Conservation (phyloP, 306 rosid species). For the Citrullus colocynthis region DNA sequence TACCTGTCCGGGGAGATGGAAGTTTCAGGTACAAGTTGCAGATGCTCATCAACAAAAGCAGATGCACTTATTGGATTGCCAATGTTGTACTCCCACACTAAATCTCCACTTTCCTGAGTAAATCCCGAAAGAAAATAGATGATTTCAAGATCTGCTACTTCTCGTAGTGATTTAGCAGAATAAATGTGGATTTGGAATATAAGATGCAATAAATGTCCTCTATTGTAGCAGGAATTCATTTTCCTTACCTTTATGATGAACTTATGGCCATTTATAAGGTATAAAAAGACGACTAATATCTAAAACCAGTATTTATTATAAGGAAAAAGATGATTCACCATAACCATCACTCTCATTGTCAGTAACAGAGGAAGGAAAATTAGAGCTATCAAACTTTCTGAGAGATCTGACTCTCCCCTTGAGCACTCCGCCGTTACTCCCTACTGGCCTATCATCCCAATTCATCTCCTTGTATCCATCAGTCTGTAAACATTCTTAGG, state of each 20-base stretch:
- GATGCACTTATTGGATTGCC: conserved; percentile 79
- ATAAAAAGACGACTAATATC: background rate
- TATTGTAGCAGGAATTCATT: background rate
- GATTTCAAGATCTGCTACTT: background rate
- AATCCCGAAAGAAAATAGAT: background rate
- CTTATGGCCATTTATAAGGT: background rate
- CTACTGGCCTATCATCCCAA: background rate
- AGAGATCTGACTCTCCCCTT: background rate
- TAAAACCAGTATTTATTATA: background rate
- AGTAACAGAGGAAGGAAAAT: background rate
- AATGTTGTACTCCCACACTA: conserved; percentile 57
- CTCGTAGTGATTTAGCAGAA: background rate
- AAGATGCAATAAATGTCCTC: background rate
- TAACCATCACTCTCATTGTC: background rate
- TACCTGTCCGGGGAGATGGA: conserved; percentile 53
- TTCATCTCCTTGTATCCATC: background rate
- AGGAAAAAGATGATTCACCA: no score
- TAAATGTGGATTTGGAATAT: background rate
- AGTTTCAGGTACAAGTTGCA: conserved; percentile 25
- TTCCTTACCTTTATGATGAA: background rate
- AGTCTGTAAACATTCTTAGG: background rate
- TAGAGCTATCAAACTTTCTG: background rate
- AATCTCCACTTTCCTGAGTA: conserved; percentile 52
- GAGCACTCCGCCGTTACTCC: background rate
- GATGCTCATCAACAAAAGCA: conserved; percentile 67